phyloP scores from a whole-genome alignment of 2,329 filamentous ascomycete genomes.

The Ascochyta clinopodiicola region DNA sequence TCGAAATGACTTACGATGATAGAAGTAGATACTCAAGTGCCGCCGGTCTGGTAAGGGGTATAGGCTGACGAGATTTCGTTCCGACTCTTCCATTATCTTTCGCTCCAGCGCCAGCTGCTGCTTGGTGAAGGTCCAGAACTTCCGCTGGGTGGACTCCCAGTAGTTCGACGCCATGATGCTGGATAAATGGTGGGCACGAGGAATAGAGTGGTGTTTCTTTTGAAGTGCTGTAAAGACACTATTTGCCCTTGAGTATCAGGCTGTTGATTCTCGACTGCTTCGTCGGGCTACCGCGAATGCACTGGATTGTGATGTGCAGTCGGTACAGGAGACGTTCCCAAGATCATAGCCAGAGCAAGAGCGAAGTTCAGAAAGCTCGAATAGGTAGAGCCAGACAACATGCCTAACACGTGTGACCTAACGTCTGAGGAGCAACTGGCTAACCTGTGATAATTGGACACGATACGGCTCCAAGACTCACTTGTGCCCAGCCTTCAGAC shows the following conservation, averaged over 20 bases:
- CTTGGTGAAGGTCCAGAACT: slow-evolving; percentile 88
- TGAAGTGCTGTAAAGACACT: not conserved
- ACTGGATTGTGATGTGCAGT: not conserved
- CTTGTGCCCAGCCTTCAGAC: not conserved
- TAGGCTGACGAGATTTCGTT: slow-evolving; percentile 75
- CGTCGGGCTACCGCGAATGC: not conserved
- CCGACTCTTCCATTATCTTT: slow-evolving; percentile 76
- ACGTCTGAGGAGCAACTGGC: not conserved
- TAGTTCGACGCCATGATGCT: slow-evolving; percentile 86
- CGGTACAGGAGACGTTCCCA: not conserved
- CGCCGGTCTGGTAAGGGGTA: slow-evolving; percentile 83
- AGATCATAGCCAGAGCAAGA: not conserved
- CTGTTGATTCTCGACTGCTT: not conserved
- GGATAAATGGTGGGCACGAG: not conserved
- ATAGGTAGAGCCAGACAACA: not conserved
- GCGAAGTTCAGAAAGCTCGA: not conserved
- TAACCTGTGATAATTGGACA: not conserved
- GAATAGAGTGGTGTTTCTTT: not conserved
- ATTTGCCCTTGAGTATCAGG: not conserved
- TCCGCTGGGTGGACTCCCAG: slow-evolving; percentile 92
- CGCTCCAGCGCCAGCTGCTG: slow-evolving; percentile 78
- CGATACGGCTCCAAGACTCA: not conserved
- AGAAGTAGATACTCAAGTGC: slow-evolving; percentile 89
- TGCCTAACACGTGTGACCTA: not conserved
- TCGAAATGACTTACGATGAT: slow-evolving; percentile 68